phyloP scores from a whole-genome alignment of 805 yeast genomes.

The Candida germanica region DNA sequence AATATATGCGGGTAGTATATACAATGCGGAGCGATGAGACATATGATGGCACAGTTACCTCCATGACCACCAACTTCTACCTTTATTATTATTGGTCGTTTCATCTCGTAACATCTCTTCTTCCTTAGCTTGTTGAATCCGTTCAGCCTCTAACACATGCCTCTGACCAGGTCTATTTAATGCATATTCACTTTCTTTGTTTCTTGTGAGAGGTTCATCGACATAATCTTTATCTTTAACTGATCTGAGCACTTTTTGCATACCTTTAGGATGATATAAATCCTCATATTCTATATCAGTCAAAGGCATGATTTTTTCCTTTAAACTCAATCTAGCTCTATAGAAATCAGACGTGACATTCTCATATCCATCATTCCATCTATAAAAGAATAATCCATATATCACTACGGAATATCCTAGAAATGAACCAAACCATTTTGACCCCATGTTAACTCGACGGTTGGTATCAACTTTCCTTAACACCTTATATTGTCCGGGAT shows the following conservation, averaged over 20 bases:
- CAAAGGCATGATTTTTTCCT: constrained; percentile 56
- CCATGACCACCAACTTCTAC: no score
- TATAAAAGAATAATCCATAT: constrained; percentile 66
- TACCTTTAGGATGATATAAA: constrained; percentile 45
- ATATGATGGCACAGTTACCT: no score
- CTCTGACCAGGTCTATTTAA: constrained; percentile 67
- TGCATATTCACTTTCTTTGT: constrained; percentile 46
- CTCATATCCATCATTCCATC: constrained; percentile 85
- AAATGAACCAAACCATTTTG: constrained; percentile 52
- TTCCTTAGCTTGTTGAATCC: constrained; percentile 65
- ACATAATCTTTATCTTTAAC: constrained; percentile 43
- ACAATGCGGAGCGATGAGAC: no score
- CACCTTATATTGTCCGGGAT: constrained; percentile 77
- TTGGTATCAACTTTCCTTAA: constrained; percentile 56
- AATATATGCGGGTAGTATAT: no score
- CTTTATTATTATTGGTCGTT: no score
- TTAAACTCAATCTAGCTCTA: constrained; percentile 53
- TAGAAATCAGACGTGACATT: constrained; percentile 70
- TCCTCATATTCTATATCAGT: constrained; percentile 62
- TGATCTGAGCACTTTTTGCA: constrained; percentile 38
- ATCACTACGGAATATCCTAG: constrained; percentile 48
- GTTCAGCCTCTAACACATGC: constrained; percentile 73
- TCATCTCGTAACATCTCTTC: constrained; percentile 39
- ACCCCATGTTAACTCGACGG: constrained; percentile 55
- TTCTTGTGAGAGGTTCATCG: constrained; percentile 39